A percentile compares a stretch with the other conserved stretches of the same genome.
phyloP scores from a whole-genome alignment of 2,329 filamentous ascomycete genomes.

The Teratosphaeria gauchensis region DNA sequence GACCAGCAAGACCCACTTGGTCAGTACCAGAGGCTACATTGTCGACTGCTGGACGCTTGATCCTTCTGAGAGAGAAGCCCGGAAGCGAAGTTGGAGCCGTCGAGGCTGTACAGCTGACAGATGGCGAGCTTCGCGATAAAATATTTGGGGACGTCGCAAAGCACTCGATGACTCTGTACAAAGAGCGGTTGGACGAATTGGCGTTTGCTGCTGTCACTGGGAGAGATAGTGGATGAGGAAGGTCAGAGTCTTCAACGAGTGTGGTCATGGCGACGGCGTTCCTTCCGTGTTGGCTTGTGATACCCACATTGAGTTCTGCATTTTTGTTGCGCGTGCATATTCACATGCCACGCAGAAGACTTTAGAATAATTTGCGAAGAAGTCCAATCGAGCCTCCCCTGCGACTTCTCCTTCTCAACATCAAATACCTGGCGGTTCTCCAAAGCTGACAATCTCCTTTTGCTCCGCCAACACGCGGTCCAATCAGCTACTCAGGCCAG shows the following conservation, averaged over 20 bases:
- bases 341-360: background rate
- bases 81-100: constrained; percentile 43
- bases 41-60: constrained; percentile 59
- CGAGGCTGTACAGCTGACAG: constrained; percentile 57
- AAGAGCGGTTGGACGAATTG: constrained; percentile 58
- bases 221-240: constrained; percentile 10
- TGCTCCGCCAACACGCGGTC: background rate
- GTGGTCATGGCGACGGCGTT: background rate
- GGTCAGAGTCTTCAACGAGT: background rate
- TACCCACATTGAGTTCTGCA: background rate
- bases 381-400: background rate
- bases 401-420: background rate
- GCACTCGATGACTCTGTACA: constrained; percentile 73
- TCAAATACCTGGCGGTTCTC: background rate
- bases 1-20: constrained; percentile 40
- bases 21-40: constrained; percentile 55
- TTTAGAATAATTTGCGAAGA: background rate
- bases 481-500: background rate
- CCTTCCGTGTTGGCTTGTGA: background rate
- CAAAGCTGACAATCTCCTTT: background rate
- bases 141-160: constrained; percentile 75
- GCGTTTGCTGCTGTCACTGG: constrained; percentile 59
- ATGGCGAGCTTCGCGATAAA: constrained; percentile 58
- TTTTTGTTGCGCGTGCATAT: background rate
- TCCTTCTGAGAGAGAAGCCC: constrained; percentile 49